Conservation (phyloP, 1,139 yeast genomes). For the Debaryomycetaceae sp. region DNA sequence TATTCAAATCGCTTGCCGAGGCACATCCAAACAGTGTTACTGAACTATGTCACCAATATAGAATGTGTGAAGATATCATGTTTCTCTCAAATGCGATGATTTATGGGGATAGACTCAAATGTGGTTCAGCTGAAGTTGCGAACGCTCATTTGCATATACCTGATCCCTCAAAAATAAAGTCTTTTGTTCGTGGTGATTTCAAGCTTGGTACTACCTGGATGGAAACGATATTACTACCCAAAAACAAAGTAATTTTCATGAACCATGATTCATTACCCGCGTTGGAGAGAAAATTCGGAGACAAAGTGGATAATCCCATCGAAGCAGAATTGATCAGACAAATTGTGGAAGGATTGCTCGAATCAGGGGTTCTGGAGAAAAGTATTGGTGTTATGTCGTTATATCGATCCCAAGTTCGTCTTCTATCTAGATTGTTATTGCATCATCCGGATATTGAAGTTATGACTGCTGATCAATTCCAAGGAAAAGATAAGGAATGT, state of each 20-base stretch:
- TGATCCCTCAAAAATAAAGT: constrained; percentile 19
- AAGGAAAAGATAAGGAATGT: constrained; percentile 93
- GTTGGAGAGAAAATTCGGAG: constrained; percentile 55
- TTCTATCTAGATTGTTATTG: constrained; percentile 45
- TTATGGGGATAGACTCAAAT: constrained; percentile 69
- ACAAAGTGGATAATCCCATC: constrained; percentile 64
- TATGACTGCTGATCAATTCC: constrained; percentile 92
- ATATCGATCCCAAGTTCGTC: constrained; percentile 74
- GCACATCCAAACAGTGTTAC: constrained; percentile 68
- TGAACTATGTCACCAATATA: constrained; percentile 76
- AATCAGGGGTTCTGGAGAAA: constrained; percentile 56
- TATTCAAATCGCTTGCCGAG: constrained; percentile 72
- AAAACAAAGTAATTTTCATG: constrained; percentile 65
- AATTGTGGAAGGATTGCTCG: constrained; percentile 56
- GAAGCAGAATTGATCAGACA: constrained; percentile 69
- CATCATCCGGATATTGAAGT: constrained; percentile 56
- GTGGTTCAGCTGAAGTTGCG: constrained; percentile 70
- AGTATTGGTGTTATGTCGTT: constrained; percentile 86
- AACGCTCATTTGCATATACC: constrained; percentile 52
- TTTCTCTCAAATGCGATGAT: constrained; percentile 73
- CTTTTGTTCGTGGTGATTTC: constrained; percentile 3
- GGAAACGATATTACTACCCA: constrained; percentile 23
- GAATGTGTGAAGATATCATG: constrained; percentile 94
- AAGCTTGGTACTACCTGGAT: constrained; percentile 26
- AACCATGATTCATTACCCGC: constrained; percentile 72